Evolutionary conservation across 371 early-diverging fungal genomes (phyloP), one percentile per base, ranked within the genome.

Genomic region (Dichotomocladium elegans): DNA sequence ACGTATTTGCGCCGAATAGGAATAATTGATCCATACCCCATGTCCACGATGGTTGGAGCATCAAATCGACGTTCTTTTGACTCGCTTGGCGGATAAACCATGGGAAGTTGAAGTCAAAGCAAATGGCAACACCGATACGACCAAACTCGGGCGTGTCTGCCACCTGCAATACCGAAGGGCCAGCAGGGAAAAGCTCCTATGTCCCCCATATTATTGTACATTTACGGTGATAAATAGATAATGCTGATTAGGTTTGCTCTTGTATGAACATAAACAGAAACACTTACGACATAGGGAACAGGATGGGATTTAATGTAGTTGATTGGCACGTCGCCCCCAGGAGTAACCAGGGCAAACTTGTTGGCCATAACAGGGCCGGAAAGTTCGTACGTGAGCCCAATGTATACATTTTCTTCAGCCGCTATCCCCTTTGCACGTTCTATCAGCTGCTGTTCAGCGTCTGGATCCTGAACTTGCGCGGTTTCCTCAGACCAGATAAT

Each of bases 11-110:
- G n/a, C n/a, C n/a, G n/a, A n/a, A n/a, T n/a, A n/a, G n/a, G n/a
- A n/a, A n/a, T n/a, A n/a, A n/a, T n/a, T n/a, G n/a, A n/a, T n/a
- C 5, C 41, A 44, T 72, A 66, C 77, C 82, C 83, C 81, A 82
- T 1, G 77, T 79, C 70, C 74, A 74, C 42, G 74, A 72, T 28
- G 81, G 66, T 47, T 82, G 81, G 34, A 82, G 60, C 67, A 82
- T 64, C 10, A 82, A 29, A 55, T 79, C 71, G 6, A 80, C 68
- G 0, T 71, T 57, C 17, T 77, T 61, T 15, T 57, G 55, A 29
- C 79, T 73, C 6, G 78, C 74, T 61, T 82, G 81, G 1, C 62
- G 60, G 25, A 82, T 77, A 47, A 74, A 72, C 6, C 63, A 54
- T 15, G 74, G 70, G 30, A 79, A 82, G 40, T 79, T 77, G 50